phyloP scores from a whole-genome alignment of 1,139 yeast species.

The Kodamaea fungicola region DNA sequence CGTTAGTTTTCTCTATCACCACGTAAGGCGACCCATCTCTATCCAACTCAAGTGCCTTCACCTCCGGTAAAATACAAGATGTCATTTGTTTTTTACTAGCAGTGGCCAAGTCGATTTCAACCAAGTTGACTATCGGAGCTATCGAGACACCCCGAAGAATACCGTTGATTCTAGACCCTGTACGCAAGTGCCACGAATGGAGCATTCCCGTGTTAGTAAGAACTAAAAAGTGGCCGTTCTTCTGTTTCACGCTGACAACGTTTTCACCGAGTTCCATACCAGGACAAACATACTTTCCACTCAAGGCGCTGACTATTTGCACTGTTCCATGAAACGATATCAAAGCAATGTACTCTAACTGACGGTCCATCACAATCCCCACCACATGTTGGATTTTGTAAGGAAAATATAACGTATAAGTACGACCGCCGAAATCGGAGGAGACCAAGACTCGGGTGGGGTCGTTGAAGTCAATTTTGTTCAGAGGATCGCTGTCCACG shows the following conservation, averaged over 20 bases:
- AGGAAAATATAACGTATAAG: constrained; percentile 37
- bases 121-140: constrained; percentile 46
- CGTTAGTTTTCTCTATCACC: constrained; percentile 30
- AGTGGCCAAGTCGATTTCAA: constrained; percentile 10
- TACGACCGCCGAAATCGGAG: constrained; percentile 17
- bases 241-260: constrained; percentile 52
- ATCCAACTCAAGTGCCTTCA: constrained; percentile 31
- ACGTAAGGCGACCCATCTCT: constrained; percentile 42
- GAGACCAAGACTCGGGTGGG: constrained; percentile 42
- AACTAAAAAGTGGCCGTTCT: constrained; percentile 51
- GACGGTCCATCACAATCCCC: constrained; percentile 28
- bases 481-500: constrained; percentile 21
- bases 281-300: constrained; percentile 51
- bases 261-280: constrained; percentile 59
- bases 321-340: constrained; percentile 69
- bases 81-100: constrained; percentile 6
- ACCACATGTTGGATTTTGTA: constrained; percentile 40
- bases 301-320: constrained; percentile 66
- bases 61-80: constrained; percentile 21
- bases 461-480: constrained; percentile 41
- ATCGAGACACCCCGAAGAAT: constrained; percentile 44
- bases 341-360: constrained; percentile 45
- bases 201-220: constrained; percentile 48
- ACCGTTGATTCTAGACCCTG: constrained; percentile 18
- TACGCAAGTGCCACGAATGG: constrained; percentile 44